Evolutionary conservation across 805 yeast genomes (phyloP), one percentile per base, ranked within the genome.

Genomic region (Metschnikowia henanensis): DNA sequence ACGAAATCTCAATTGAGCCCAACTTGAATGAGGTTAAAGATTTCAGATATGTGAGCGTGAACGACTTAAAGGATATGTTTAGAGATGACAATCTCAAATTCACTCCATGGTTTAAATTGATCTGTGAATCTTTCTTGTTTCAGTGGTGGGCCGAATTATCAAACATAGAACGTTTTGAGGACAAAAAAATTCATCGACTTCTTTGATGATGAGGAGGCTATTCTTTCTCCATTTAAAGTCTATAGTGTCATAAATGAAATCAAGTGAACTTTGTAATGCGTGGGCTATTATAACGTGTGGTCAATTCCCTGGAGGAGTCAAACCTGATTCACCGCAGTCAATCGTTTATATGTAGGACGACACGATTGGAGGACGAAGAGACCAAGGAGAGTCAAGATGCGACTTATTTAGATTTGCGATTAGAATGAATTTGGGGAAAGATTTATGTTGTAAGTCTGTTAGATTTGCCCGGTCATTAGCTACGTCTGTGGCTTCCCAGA

Each of bases 101-200:
- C 68, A 94, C 99, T 5, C 99, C 99, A 5, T 94, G 99, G 99
- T 94, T 94, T 73, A 89, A 88, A 66, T 78, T 94, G 52, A 94
- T 94, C 55, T 94, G 99, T 64, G 91, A 94, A 61, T 80, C 87
- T 35, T 88, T 87, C 59, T 72, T 94, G 59, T 94, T 87, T 70
- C 74, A 86, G 50, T 94, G 99, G 99, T 94, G 99, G 99, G 79
- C 75, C 21, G 74, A 80, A 47, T 71, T 91, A 50, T 82, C 79
- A 59, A 69, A 76, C 49, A 71, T 87, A 50, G 75, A 76, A 5
- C 60, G 68, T 35, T 80, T 76, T 53, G 64, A 66, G 46, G 77
- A 71, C 50, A 64, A 68, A n/a, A 58, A 55, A 30, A 68, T 79
- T 42, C 80, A 76, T 49, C 73, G 83, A 43, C 68, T 79, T 68